Conservation (phyloP, 2,329 filamentous ascomycete genomes). For the Stenocarpella maydis region DNA sequence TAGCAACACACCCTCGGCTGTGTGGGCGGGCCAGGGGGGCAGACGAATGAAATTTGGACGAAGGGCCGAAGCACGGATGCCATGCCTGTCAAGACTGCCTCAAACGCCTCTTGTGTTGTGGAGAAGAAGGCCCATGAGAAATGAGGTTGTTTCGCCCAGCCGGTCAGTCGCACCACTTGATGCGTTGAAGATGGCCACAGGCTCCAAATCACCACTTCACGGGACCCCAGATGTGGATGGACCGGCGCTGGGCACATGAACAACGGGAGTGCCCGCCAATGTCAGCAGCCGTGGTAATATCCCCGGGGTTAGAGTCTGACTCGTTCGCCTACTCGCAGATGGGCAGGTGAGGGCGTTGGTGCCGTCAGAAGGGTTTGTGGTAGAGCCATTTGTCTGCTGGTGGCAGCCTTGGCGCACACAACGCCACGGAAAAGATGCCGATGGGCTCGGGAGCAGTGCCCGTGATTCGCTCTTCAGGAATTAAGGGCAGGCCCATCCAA, state of each 20-base stretch:
- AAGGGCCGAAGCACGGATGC: slow-evolving; percentile 12
- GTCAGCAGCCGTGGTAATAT: slow-evolving; percentile 6
- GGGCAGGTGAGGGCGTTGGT: background rate
- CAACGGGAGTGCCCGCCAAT: slow-evolving; percentile 13
- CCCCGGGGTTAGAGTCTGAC: slow-evolving; percentile 12
- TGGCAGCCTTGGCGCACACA: slow-evolving; percentile 3
- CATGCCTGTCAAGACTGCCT: slow-evolving; percentile 14
- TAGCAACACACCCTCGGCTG: slow-evolving; percentile 29
- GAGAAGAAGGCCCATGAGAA: background rate
- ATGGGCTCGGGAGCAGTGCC: slow-evolving; percentile 12
- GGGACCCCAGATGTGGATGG: slow-evolving; percentile 16
- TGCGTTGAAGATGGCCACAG: slow-evolving; percentile 14
- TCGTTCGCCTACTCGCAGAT: background rate
- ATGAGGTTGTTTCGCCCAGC: background rate
- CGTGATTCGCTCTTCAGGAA: slow-evolving; percentile 25
- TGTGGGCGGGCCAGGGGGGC: slow-evolving; percentile 14
- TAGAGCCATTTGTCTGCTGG: background rate
- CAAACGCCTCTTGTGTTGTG: slow-evolving; percentile 17
- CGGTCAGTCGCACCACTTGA: slow-evolving; percentile 27
- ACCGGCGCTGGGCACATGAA: slow-evolving; percentile 21
- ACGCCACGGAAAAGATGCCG: slow-evolving; percentile 9
- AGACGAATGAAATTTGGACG: slow-evolving; percentile 21
- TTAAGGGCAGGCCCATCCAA: slow-evolving; percentile 7
- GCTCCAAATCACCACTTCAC: slow-evolving; percentile 7
- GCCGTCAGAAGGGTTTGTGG: background rate